Evolutionary conservation across 2,329 filamentous ascomycete species (phyloP), one percentile per base, ranked within the genome.

Genomic region (Trichophaea hybrida): DNA sequence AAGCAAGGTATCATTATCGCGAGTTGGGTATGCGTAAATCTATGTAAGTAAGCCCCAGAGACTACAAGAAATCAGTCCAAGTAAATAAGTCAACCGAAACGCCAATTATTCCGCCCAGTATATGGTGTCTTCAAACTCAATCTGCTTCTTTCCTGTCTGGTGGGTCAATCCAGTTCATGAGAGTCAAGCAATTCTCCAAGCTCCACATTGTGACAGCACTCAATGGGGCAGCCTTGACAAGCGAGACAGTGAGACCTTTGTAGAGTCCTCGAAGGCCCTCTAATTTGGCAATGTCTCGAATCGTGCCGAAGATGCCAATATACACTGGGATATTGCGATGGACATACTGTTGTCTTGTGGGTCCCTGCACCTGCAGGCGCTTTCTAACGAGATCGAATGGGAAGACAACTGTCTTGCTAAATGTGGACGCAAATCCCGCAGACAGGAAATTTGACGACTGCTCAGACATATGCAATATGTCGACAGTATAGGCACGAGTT

Each of bases 201-300:
- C 88, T 94, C 88, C 89, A 96, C 77, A 96, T 87, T 0, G 90
- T 96, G 35, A 95, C 81, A 5, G 90, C 88, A 71, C 87, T 93
- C 33, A 87, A 83, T n/a, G 93, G 93, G 24, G 91, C 93, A 35
- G 91, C 88, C 76, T 98, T 98, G 66, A 97, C 71, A 70, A 98
- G 74, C 71, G 89, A 91, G 59, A 97, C 89, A 0, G 84, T 85
- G 70, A 98, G 74, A 0, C 93, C 93, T 57, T 90, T 80, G 72
- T 97, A 98, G 67, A 97, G 71, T 0, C 91, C 90, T 58, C 87
- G 78, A 48, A 83, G 68, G 0, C 93, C 90, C 71, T 97, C 90
- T 6, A 76, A 78, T 57, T 72, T 75, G 60, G 90, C 68, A 61
- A 97, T 94, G 62, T 77, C 74, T 59, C 71, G 71, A 62, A 95